Conservation (phyloP, 257 asterid genomes). For the Verbascum thapsus region DNA sequence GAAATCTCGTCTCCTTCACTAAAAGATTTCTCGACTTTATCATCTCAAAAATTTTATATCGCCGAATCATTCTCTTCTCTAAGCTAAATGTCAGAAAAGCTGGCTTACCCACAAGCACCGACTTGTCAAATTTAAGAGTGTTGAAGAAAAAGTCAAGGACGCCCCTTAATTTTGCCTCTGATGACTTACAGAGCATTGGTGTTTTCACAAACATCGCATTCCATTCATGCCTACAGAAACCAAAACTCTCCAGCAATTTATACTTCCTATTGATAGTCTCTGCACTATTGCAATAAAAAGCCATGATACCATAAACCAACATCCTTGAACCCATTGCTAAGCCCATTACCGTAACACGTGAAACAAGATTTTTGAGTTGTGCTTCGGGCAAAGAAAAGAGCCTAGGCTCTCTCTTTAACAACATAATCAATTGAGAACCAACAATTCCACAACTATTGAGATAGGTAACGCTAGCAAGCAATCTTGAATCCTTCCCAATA, state of each 20-base stretch:
- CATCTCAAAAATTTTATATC: conserved; percentile 18
- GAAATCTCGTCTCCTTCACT: neutral
- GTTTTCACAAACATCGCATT: neutral
- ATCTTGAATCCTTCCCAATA: neutral
- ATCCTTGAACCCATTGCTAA: conserved; percentile 27
- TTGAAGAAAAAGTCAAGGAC: conserved; percentile 21
- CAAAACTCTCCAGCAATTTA: conserved; percentile 15
- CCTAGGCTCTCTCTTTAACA: conserved; percentile 15
- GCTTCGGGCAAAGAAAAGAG: conserved; percentile 8
- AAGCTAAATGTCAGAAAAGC: conserved; percentile 2
- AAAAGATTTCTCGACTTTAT: conserved; percentile 22
- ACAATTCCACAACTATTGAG: conserved; percentile 20
- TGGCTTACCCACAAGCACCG: conserved; percentile 6
- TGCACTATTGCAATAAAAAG: conserved; percentile 7
- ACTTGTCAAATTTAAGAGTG: conserved; percentile 25
- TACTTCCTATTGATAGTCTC: conserved; percentile 20
- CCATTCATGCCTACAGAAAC: conserved; percentile 23
- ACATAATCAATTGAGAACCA: conserved; percentile 26
- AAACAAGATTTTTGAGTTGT: conserved; percentile 14
- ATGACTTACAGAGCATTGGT: neutral
- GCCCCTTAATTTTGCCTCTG: conserved; percentile 24
- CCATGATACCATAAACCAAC: conserved; percentile 19
- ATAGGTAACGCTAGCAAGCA: conserved; percentile 15
- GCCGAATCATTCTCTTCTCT: conserved; percentile 28
- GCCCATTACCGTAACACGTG: conserved; percentile 23